Percentiles rank a stretch among this genome's conserved stretches.
These are phyloP conservation scores for Arthrobotrys sphaeroides DNA, from an alignment of 2,329 filamentous ascomycete genomes.

Conservation along the genomic window DNA sequence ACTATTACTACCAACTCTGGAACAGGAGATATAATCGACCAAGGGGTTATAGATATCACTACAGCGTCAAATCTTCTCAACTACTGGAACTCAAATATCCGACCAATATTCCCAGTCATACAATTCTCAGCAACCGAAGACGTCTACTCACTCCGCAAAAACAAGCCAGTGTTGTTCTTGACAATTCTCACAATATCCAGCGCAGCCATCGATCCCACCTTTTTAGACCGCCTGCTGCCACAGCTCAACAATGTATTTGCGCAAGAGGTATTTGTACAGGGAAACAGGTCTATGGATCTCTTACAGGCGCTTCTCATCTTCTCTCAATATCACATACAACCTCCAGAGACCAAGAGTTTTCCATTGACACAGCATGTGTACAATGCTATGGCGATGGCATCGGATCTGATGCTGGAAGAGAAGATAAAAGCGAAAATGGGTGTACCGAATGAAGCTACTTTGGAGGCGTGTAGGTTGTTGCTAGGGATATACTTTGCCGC, in stretches of 20 bases:
- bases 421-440: background rate
- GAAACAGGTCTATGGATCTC: conserved; percentile 20
- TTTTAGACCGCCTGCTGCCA: background rate
- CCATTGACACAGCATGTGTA: conserved; percentile 26
- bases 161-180: conserved; percentile 4
- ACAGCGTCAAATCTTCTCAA: conserved; percentile 12
- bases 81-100: conserved; percentile 8
- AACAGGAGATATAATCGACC: conserved; percentile 6
- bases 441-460: background rate
- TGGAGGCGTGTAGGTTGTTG: conserved; percentile 1
- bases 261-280: conserved; percentile 12
- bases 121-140: conserved; percentile 2
- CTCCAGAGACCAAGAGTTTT: conserved; percentile 6
- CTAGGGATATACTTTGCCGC: conserved; percentile 28
- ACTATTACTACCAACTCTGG: background rate
- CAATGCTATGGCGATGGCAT: conserved; percentile 19
- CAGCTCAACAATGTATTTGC: conserved; percentile 7
- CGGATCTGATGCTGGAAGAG: conserved; percentile 15
- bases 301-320: conserved; percentile 14
- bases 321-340: conserved; percentile 26
- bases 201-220: background rate
- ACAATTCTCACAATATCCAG: conserved; percentile 19
- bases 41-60: background rate
- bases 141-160: background rate
- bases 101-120: conserved; percentile 26